Evolutionary conservation across 441 rosid species (phyloP), one percentile per base, ranked within the genome.

Genomic region (Erysimum pusillum): DNA sequence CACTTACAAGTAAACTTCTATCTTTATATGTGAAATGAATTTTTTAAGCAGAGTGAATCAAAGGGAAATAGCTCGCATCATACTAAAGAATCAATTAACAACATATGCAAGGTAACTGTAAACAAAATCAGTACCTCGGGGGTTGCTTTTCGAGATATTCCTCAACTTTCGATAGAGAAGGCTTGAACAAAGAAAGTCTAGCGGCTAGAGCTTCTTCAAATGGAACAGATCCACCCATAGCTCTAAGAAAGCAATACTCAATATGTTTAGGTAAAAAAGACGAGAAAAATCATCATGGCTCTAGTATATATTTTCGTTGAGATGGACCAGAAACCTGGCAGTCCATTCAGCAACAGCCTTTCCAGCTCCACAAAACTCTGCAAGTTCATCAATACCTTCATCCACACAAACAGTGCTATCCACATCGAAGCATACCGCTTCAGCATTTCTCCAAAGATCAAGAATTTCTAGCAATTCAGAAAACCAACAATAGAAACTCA

Each of bases 301-400:
- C 53, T 76, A 75, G 35, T 28, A 31, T 54, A 42, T 25, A 59
- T 17, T 7, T 10, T 53, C 5, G 14, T 6, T 22, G 54, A 58
- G 64, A 76, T 68, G 59, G 68, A 52, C 36, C 80, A 76, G 66
- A 71, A 81, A 96, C 99, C 98, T 96, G 45, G 92, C 98, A 72
- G 99, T 96, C 98, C 97, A 96, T 81, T 96, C 99, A 10, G 97
- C 97, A 76, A 96, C 99, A 71, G 97, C 98, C 73, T 89, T 87
- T 76, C 98, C 97, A 71, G 98, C 98, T 75, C 98, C 98, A 87
- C 99, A 96, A 76, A 89, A 96, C 66, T 96, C 99, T 1, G 98
- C 99, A 74, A 96, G 93, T 79, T 96, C 98, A 79, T 96, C 98
- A 45, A 96, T 96, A 48, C 99, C 99, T 86, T 96, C 99, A 80